These are phyloP conservation scores for Isoetes taiwanensis DNA, from an alignment of 75 land plant species.

Conservation along the genomic window DNA sequence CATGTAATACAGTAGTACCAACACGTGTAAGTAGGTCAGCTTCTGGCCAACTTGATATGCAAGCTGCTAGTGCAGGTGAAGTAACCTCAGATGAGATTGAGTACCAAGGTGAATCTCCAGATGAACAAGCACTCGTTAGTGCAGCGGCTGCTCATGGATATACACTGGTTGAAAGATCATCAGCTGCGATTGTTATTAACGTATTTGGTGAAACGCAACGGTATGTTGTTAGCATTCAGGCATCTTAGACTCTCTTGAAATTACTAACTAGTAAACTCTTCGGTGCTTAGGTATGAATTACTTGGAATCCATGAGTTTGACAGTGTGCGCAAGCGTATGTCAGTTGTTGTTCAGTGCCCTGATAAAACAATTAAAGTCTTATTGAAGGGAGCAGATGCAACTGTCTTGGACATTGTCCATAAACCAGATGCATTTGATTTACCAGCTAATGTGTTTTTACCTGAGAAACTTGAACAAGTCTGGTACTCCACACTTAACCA, in stretches of 20 bases:
- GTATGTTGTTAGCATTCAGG: slow-evolving; percentile 15
- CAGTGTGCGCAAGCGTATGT: slow-evolving; percentile 75
- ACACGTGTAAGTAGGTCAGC: slow-evolving; percentile 15
- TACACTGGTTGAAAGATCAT: slow-evolving; percentile 62
- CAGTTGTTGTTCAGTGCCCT: slow-evolving; percentile 62
- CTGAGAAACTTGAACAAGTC: slow-evolving; percentile 6
- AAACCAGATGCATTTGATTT: background rate
- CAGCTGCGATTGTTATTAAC: slow-evolving; percentile 62
- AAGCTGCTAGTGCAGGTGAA: slow-evolving; percentile 8
- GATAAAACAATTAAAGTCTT: slow-evolving; percentile 47
- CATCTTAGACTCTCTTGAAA: background rate
- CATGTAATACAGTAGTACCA: slow-evolving; percentile 85
- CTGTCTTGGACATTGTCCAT: slow-evolving; percentile 42
- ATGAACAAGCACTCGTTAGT: slow-evolving; percentile 82
- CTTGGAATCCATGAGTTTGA: slow-evolving; percentile 84
- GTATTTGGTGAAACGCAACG: slow-evolving; percentile 51
- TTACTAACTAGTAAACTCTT: background rate
- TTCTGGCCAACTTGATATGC: slow-evolving; percentile 20
- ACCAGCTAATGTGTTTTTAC: background rate
- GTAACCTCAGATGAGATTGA: slow-evolving; percentile 27
- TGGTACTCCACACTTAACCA: slow-evolving; percentile 41
- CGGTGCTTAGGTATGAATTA: slow-evolving; percentile 40
- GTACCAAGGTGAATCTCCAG: slow-evolving; percentile 90
- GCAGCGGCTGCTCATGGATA: slow-evolving; percentile 85
- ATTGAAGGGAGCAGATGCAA: slow-evolving; percentile 75